Percentiles rank a stretch among this genome's conserved stretches.
Evolutionary conservation across 371 early-diverging fungal species (phyloP).

Genomic region (Umbelopsis sp.): DNA sequence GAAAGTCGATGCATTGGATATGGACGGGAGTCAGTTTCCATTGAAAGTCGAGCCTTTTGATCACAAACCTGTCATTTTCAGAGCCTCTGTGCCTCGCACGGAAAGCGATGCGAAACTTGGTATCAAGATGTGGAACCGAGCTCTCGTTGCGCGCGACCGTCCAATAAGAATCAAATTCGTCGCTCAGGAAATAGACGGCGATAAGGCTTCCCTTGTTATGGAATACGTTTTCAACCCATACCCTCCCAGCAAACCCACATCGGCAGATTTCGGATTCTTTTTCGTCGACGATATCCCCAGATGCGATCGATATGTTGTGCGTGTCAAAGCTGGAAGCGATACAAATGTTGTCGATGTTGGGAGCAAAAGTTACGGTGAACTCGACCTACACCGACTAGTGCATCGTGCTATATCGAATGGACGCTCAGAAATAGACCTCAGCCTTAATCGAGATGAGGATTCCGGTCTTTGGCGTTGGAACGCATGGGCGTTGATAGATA

Average conservation of each 20-base stretch:
- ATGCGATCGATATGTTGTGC: constrained; percentile 18
- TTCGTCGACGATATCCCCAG: constrained; percentile 30
- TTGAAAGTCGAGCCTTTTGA: constrained; percentile 32
- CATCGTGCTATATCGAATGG: constrained; percentile 1
- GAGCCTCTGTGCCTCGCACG: constrained; percentile 26
- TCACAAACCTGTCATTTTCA: constrained; percentile 24
- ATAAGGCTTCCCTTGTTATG: constrained; percentile 30
- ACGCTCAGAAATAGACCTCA: not conserved
- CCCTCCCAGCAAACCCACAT: constrained; percentile 17
- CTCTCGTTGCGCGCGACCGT: constrained; percentile 19
- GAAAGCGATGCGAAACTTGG: constrained; percentile 27
- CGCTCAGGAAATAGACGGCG: constrained; percentile 40
- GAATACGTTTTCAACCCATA: constrained; percentile 41
- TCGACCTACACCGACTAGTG: constrained; percentile 13
- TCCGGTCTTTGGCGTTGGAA: constrained; percentile 17
- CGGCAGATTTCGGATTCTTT: constrained; percentile 37
- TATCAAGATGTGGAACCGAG: constrained; percentile 20
- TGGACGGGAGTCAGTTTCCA: constrained; percentile 25
- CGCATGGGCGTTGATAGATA: constrained; percentile 15
- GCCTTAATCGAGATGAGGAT: constrained; percentile 12
- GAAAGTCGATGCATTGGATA: constrained; percentile 11
- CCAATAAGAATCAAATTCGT: constrained; percentile 40
- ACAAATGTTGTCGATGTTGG: constrained; percentile 9
- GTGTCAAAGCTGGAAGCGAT: constrained; percentile 5
- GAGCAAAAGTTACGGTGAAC: constrained; percentile 12